phyloP scores from a whole-genome alignment of 208 protist species.

The Trypanosoma conorhini region DNA sequence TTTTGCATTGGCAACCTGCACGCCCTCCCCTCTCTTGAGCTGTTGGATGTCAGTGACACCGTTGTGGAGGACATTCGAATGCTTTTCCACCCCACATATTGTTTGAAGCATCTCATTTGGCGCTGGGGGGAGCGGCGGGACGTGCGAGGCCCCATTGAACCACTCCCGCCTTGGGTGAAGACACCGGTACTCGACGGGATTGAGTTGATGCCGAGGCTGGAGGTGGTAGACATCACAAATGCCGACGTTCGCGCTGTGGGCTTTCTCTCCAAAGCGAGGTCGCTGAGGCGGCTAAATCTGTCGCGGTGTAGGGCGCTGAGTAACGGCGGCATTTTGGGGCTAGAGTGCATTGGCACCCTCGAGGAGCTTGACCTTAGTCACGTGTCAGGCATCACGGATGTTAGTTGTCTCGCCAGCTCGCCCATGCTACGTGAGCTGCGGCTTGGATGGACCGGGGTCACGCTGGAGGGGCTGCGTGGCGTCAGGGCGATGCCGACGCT shows the following conservation, averaged over 20 bases:
- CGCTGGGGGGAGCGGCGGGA: conserved; percentile 66
- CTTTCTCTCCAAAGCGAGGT: conserved; percentile 41
- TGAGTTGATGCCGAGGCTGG: conserved; percentile 34
- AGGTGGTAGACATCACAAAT: conserved; percentile 48
- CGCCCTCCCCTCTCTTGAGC: conserved; percentile 41
- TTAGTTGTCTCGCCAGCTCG: conserved; percentile 40
- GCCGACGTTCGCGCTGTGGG: conserved; percentile 41
- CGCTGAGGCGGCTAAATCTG: conserved; percentile 36
- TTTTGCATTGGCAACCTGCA: conserved; percentile 56
- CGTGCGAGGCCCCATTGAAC: conserved; percentile 37
- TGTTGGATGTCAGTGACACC: conserved; percentile 70
- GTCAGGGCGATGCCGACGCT: conserved; percentile 37
- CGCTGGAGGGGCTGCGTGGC: conserved; percentile 33
- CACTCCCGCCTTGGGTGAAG: conserved; percentile 57
- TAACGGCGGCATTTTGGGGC: conserved; percentile 25
- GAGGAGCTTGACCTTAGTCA: conserved; percentile 57
- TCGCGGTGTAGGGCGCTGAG: conserved; percentile 41
- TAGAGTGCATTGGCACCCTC: conserved; percentile 30
- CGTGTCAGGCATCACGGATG: conserved; percentile 43
- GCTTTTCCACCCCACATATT: conserved; percentile 36
- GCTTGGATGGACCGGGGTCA: conserved; percentile 48
- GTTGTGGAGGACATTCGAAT: conserved; percentile 64
- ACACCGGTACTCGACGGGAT: conserved; percentile 41
- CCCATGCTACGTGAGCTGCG: conserved; percentile 40
- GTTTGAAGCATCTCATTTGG: conserved; percentile 55